These are phyloP conservation scores for Oehlia diaphana DNA, from an alignment of 192 early-diverging fungal species.

Conservation along the genomic window DNA sequence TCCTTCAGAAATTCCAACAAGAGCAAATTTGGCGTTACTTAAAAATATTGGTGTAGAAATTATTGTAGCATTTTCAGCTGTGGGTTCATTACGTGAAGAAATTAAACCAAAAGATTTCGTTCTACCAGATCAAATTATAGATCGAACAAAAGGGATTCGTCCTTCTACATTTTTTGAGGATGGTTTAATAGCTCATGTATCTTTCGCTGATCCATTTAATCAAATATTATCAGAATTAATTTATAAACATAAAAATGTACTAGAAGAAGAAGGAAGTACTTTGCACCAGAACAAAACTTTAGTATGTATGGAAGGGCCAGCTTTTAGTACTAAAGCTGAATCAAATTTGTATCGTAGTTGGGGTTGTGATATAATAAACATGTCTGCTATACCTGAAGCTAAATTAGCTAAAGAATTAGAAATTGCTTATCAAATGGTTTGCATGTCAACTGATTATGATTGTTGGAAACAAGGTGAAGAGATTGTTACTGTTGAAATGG, in stretches of 20 bases:
- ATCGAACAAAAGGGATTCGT: constrained; percentile 96
- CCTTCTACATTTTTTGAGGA: constrained; percentile 92
- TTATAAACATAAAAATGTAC: constrained; percentile 46
- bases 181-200: constrained; percentile 87
- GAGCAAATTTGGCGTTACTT: constrained; percentile 97
- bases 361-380: constrained; percentile 96
- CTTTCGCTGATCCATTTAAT: constrained; percentile 95
- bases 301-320: constrained; percentile 98
- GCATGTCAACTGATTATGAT: constrained; percentile 99
- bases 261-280: constrained; percentile 32
- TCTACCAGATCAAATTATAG: constrained; percentile 91
- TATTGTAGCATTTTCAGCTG: constrained; percentile 95
- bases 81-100: constrained; percentile 93
- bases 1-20: constrained; percentile 87
- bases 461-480: constrained; percentile 81
- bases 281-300: constrained; percentile 84
- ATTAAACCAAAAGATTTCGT: constrained; percentile 95
- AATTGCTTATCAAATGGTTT: constrained; percentile 97
- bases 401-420: constrained; percentile 98
- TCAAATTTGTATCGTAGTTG: constrained; percentile 93
- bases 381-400: constrained; percentile 94
- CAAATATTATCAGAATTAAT: constrained; percentile 71
- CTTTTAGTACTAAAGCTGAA: constrained; percentile 97
- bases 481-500: constrained; percentile 81
- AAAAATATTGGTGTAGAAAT: constrained; percentile 91